Evolutionary conservation across 2,329 filamentous ascomycete genomes (phyloP), one percentile per base, ranked within the genome.

Genomic region (Sclerotinia nivalis): DNA sequence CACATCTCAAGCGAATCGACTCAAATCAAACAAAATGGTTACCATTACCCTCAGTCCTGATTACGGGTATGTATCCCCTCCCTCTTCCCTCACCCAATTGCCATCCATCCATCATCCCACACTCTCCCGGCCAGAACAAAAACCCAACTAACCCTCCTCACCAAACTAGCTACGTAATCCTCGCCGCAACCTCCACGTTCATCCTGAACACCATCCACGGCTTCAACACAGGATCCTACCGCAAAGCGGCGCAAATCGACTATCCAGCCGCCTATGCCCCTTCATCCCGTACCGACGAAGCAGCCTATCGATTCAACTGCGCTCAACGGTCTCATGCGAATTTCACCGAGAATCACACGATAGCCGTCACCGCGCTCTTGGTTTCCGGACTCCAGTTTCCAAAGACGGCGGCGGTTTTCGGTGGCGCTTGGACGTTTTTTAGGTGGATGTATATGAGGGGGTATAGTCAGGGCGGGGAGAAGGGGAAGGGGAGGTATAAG

Each of bases 311-410:
- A 67, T 90, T 91, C 82, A 91, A 91, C 83, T 90, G 88, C 81
- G 86, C 86, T 66, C 87, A 89, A 76, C 85, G 87, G 61, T 84
- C 87, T 13, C 89, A 91, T 77, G 80, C 82, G 74, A 90, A 91
- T 82, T 91, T 84, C 80, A 83, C 83, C 73, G 89, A 91, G 82
- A 89, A 87, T 80, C 81, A 86, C 49, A 80, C 84, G 12, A 81
- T 86, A 4, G 82, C 86, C 76, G 75, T 90, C 15, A 82, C 80
- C 31, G 80, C 82, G 34, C 80, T 89, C 15, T 78, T 89, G 71
- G 82, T 91, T 74, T 80, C 86, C 13, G 88, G 89, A 45, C 76
- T 89, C 34, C 78, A 79, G 50, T 88, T 82, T 77, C 89, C 89
- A 2, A 70, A 83, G 8, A 78, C 80, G 28, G 81, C 84, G 43